A percentile compares a stretch with the other conserved stretches of the same genome.
Evolutionary conservation across 306 rosid species (phyloP).

Genomic region (Acacia crassicarpa): DNA sequence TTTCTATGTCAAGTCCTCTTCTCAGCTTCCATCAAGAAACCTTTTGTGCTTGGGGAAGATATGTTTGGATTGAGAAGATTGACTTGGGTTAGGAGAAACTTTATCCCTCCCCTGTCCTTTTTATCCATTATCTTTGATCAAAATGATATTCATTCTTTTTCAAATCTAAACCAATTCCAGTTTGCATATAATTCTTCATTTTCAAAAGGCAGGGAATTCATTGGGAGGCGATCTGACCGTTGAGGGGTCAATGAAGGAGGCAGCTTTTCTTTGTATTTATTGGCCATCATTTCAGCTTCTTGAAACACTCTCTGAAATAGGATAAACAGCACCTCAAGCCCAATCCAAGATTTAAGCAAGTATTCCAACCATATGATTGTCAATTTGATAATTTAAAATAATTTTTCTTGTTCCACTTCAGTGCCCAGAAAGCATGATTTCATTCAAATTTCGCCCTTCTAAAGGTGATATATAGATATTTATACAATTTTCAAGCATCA

Average conservation of each 20-base stretch:
- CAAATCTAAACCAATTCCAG: conserved; percentile 91
- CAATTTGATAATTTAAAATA: neutral
- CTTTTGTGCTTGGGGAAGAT: neutral
- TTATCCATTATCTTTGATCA: neutral
- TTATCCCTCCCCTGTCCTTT: neutral
- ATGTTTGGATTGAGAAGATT: neutral
- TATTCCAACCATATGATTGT: neutral
- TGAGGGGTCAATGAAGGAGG: conserved; percentile 33
- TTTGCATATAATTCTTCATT: conserved; percentile 76
- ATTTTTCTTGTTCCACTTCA: neutral
- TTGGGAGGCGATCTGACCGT: conserved; percentile 34
- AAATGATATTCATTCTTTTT: conserved; percentile 34
- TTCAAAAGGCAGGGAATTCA: conserved; percentile 50
- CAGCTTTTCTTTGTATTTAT: conserved; percentile 70
- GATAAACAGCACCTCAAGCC: conserved; percentile 3
- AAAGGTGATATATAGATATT: neutral
- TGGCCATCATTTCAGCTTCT: conserved; percentile 86
- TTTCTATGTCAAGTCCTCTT: conserved; percentile 23
- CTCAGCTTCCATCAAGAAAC: conserved; percentile 14
- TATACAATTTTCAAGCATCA: neutral
- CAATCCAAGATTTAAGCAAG: conserved; percentile 13
- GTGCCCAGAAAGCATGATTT: neutral
- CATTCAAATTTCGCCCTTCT: neutral
- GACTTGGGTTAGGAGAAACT: neutral
- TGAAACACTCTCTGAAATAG: conserved; percentile 56